Evolutionary conservation across 164 flowering plant species (phyloP).

Genomic region (Piper betle): DNA sequence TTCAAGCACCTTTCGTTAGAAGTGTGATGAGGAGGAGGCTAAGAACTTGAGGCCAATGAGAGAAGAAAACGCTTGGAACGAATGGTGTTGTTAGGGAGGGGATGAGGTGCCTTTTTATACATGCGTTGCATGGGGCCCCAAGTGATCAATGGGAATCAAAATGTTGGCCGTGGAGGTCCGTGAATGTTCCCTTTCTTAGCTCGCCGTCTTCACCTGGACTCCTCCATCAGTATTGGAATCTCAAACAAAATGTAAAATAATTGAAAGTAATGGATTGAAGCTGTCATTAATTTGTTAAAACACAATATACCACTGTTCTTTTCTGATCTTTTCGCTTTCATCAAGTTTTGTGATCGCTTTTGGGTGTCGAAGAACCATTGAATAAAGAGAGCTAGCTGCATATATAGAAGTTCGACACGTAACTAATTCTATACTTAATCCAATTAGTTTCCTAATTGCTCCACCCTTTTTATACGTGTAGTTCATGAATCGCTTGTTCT

Average conservation of each 20-base stretch:
- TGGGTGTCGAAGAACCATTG: too few relatives aligned
- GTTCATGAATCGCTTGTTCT: too few relatives aligned
- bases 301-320: too few relatives aligned
- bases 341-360: too few relatives aligned
- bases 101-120: conserved; percentile 30
- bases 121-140: conserved; percentile 2
- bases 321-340: too few relatives aligned
- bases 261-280: conserved; percentile 17
- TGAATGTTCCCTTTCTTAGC: conserved; percentile 26
- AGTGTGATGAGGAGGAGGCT: too few relatives aligned
- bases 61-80: conserved; percentile 3
- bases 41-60: neutral
- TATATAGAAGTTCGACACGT: too few relatives aligned
- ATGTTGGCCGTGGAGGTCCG: conserved; percentile 26
- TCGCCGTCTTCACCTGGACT: conserved; percentile 23
- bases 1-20: too few relatives aligned
- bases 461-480: too few relatives aligned
- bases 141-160: conserved; percentile 16
- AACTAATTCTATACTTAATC: too few relatives aligned
- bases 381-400: too few relatives aligned
- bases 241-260: conserved; percentile 20
- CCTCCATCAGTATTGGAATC: conserved; percentile 38
- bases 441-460: too few relatives aligned
- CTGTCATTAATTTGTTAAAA: conserved; percentile 7
- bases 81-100: conserved; percentile 6